Percentiles rank a stretch among this genome's conserved stretches.
Conservation (phyloP, 805 yeast species). For the Saccharomycopsis babjevae region DNA sequence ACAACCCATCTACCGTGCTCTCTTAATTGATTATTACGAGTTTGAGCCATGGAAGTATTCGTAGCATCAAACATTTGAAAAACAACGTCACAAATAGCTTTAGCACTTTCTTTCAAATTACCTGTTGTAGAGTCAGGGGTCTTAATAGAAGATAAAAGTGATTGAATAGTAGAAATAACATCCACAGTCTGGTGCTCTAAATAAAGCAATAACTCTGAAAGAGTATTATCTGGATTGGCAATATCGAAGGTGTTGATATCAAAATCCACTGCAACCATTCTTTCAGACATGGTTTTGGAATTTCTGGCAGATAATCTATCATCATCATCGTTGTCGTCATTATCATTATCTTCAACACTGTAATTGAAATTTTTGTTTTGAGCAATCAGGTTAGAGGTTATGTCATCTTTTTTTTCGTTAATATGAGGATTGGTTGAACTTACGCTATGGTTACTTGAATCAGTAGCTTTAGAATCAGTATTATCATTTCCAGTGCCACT, state of each 20-base stretch:
- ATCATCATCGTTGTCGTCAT: not conserved
- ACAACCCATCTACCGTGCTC: constrained; percentile 92
- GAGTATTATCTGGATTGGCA: constrained; percentile 79
- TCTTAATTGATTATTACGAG: constrained; percentile 72
- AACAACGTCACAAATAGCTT: constrained; percentile 69
- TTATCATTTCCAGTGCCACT: not conserved
- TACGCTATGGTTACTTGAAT: not conserved
- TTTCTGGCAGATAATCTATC: constrained; percentile 13
- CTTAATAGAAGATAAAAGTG: constrained; percentile 65
- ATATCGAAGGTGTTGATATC: constrained; percentile 70
- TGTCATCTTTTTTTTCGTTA: not conserved
- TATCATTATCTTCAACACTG: not conserved
- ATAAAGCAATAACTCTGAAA: constrained; percentile 72
- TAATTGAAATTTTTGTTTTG: constrained; percentile 6
- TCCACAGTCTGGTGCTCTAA: constrained; percentile 90
- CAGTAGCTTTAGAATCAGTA: not conserved
- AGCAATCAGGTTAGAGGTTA: constrained; percentile 1
- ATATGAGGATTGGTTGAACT: not conserved
- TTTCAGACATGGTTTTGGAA: constrained; percentile 13
- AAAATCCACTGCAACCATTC: constrained; percentile 30
- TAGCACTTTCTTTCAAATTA: constrained; percentile 59
- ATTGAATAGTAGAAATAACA: constrained; percentile 83
- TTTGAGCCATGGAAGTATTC: constrained; percentile 76
- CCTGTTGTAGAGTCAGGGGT: constrained; percentile 69
- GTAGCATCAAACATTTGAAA: constrained; percentile 87